Evolutionary conservation across 176 grass and related monocot genomes (phyloP), one percentile per base, ranked within the genome.

Genomic region (Oryza glumipatula): DNA sequence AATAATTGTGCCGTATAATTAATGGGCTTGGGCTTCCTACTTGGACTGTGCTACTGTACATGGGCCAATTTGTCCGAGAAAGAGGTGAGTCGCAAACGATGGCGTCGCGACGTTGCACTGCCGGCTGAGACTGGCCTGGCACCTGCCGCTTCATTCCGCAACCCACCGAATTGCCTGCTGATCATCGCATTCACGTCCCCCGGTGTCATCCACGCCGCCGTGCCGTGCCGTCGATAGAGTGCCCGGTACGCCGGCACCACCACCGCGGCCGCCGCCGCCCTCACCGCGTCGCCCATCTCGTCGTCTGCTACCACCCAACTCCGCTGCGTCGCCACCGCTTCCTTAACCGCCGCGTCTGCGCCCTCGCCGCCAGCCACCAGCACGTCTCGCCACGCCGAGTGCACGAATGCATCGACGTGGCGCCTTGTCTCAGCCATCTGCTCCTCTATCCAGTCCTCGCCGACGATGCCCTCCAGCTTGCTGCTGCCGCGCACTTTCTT

Each of bases 181-280:
- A 86, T 86, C 84, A 80, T 80, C 9, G 44, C 7, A 14, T 22
- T 15, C 4, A 84, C 60, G 52, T 88, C 89, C 33, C 79, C 82
- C 15, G 72, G 86, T 70, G 81, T 82, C 9, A 73, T 64, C 9
- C 71, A 21, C 19, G 83, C 65, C 33, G 43, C 67, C 8, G 35
- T 60, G 11, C 70, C 73, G 41, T 81, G 47, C 21, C 77, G 67
- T n/a, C 67, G 46, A 66, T 95, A 92, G 80, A 92, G 88, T 15
- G 73, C 38, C 67, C 66, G 45, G 80, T 95, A 95, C 26, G 88
- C 76, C 5, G 88, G 90, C 63, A 95, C 49, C 9, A 92, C 67
- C n/a, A 86, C 88, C 0, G 66, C 75, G 3, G 45, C 56, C 12
- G 89, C 90, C 5, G 84, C 80, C 22, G 3, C 17, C 76, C 93